These are phyloP conservation scores for Catenaria anguillulae DNA, from an alignment of 371 early-diverging fungal species.

Conservation along the genomic window DNA sequence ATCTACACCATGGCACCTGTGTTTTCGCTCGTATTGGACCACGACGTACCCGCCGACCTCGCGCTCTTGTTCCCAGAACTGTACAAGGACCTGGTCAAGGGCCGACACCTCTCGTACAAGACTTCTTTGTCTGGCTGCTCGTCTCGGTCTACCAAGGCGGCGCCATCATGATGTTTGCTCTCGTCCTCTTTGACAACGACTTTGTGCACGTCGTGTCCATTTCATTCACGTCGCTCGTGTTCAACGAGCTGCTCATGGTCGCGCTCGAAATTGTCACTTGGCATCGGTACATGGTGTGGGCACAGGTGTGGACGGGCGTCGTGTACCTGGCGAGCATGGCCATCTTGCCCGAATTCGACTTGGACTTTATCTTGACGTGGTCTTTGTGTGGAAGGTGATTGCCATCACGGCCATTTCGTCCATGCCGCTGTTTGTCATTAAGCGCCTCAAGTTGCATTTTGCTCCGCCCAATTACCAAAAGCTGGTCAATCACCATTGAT, in stretches of 20 bases:
- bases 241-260: conserved; percentile 98
- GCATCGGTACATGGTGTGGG: conserved; percentile 73
- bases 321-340: conserved; percentile 80
- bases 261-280: conserved; percentile 84
- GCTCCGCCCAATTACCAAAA: conserved; percentile 65
- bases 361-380: neutral
- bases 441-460: conserved; percentile 45
- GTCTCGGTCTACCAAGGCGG: conserved; percentile 97
- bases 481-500: conserved; percentile 15
- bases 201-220: conserved; percentile 93
- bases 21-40: conserved; percentile 84
- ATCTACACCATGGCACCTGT: conserved; percentile 96
- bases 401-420: conserved; percentile 78
- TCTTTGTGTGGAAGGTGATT: conserved; percentile 69
- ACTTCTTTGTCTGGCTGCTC: conserved; percentile 89
- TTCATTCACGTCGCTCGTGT: conserved; percentile 89
- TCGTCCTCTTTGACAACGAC: conserved; percentile 87
- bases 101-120: conserved; percentile 72
- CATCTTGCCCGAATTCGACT: conserved; percentile 81
- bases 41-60: conserved; percentile 80
- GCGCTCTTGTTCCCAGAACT: conserved; percentile 93
- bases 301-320: conserved; percentile 62
- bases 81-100: conserved; percentile 91
- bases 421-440: conserved; percentile 65
- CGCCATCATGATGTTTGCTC: conserved; percentile 88